Conservation (phyloP, 148 eudicot genomes). For the Rhododendron ferrugineum region DNA sequence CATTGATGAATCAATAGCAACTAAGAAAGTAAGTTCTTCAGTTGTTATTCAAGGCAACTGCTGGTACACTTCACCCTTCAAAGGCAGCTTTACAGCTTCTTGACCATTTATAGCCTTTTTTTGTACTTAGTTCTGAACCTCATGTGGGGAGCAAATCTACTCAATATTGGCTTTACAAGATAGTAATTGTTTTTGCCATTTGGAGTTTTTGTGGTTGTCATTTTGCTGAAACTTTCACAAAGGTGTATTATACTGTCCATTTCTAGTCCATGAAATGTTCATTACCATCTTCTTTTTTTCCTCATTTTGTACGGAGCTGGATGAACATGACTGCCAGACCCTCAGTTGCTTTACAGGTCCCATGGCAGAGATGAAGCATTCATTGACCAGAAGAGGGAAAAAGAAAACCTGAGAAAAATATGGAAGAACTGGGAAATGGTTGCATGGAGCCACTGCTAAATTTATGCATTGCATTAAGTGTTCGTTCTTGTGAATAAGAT, state of each 20-base stretch:
- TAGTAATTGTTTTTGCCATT: background rate
- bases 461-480: background rate
- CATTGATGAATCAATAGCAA: background rate
- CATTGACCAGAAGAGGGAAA: background rate
- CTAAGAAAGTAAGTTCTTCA: background rate
- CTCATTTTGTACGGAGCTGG: background rate
- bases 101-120: background rate
- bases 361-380: background rate
- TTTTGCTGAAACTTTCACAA: background rate
- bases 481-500: background rate
- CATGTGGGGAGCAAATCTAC: slow-evolving; percentile 4
- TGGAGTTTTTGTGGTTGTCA: slow-evolving; percentile 7
- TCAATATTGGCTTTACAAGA: background rate
- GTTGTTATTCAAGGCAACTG: background rate
- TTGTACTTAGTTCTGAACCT: background rate
- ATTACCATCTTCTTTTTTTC: background rate
- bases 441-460: background rate
- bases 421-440: background rate
- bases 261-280: background rate
- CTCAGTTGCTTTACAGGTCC: background rate
- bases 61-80: background rate
- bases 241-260: slow-evolving; percentile 3
- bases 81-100: slow-evolving; percentile 11
- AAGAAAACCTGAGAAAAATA: background rate
- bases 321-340: background rate